Evolutionary conservation across 805 yeast species (phyloP).

Genomic region (Wickerhamomyces bisporus): DNA sequence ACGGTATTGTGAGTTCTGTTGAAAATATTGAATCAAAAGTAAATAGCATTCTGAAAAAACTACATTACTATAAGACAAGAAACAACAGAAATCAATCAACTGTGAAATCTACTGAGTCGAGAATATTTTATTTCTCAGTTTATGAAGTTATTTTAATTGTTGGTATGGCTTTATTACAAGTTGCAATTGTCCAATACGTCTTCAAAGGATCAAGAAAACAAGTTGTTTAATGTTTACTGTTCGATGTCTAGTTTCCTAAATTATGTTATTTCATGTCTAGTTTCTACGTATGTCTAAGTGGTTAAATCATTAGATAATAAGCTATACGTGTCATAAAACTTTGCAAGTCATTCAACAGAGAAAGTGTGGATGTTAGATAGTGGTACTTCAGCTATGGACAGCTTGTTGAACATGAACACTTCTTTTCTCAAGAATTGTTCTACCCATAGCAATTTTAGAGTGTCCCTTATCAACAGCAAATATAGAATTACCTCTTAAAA

Average conservation of each 20-base stretch:
- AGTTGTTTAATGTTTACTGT: constrained; percentile 20
- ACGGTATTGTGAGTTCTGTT: constrained; percentile 35
- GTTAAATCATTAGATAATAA: too few species aligned
- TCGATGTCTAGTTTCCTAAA: too few species aligned
- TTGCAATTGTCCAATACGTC: constrained; percentile 61
- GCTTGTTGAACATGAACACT: background rate
- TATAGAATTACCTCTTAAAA: constrained; percentile 69
- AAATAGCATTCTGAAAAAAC: constrained; percentile 47
- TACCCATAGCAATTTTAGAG: constrained; percentile 52
- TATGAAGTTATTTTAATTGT: constrained; percentile 70
- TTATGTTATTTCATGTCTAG: too few species aligned
- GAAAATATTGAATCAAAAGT: constrained; percentile 56
- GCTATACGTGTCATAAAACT: too few species aligned
- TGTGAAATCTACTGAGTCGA: constrained; percentile 73
- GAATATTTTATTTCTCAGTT: constrained; percentile 74
- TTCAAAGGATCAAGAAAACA: constrained; percentile 70
- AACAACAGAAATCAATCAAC: constrained; percentile 88
- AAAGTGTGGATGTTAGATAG: too few species aligned
- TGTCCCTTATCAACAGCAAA: constrained; percentile 53
- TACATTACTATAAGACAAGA: constrained; percentile 85
- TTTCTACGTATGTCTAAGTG: too few species aligned
- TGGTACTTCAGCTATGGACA: too few species aligned
- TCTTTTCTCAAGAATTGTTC: constrained; percentile 57
- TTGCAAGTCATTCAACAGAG: too few species aligned
- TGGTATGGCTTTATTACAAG: constrained; percentile 67